Evolutionary conservation across 495 filamentous ascomycete genomes (phyloP).

Genomic region (Astrocystis sublimbata): DNA sequence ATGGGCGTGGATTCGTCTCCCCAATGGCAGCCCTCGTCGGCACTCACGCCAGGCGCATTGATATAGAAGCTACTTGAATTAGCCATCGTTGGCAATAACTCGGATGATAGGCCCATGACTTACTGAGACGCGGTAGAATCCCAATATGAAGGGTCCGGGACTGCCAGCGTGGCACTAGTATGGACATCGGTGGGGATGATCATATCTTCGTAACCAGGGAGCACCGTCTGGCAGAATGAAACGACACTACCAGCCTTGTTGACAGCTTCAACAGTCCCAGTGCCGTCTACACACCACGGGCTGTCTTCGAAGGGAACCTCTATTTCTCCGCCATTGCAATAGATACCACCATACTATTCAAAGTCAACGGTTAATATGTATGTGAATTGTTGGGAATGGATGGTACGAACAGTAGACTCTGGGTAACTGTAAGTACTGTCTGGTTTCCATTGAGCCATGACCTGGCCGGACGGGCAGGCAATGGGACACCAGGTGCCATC

Average conservation of each 20-base stretch:
- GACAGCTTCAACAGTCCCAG: constrained; percentile 60
- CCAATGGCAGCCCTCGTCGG: constrained; percentile 69
- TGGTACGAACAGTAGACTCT: constrained; percentile 67
- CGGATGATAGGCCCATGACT: constrained; percentile 26
- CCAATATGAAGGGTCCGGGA: constrained; percentile 74
- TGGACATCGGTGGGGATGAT: constrained; percentile 73
- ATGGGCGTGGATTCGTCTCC: constrained; percentile 61
- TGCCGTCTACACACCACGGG: constrained; percentile 72
- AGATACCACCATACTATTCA: constrained; percentile 71
- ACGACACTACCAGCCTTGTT: constrained; percentile 65
- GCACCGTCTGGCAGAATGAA: constrained; percentile 79
- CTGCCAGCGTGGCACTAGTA: constrained; percentile 59
- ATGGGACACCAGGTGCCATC: constrained; percentile 75
- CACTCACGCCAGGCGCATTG: constrained; percentile 68
- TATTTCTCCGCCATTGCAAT: constrained; percentile 69
- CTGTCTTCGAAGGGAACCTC: constrained; percentile 69
- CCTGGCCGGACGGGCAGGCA: constrained; percentile 72
- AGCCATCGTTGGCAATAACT: not conserved
- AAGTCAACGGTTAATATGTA: constrained; percentile 28
- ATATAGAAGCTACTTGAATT: constrained; percentile 64
- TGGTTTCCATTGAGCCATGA: constrained; percentile 79
- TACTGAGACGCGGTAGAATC: constrained; percentile 73
- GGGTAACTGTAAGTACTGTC: constrained; percentile 69
- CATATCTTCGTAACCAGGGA: constrained; percentile 89
- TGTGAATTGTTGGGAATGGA: not conserved